These are phyloP conservation scores for Sporopachydermia cereana DNA, from an alignment of 1,139 yeast species.

Conservation along the genomic window DNA sequence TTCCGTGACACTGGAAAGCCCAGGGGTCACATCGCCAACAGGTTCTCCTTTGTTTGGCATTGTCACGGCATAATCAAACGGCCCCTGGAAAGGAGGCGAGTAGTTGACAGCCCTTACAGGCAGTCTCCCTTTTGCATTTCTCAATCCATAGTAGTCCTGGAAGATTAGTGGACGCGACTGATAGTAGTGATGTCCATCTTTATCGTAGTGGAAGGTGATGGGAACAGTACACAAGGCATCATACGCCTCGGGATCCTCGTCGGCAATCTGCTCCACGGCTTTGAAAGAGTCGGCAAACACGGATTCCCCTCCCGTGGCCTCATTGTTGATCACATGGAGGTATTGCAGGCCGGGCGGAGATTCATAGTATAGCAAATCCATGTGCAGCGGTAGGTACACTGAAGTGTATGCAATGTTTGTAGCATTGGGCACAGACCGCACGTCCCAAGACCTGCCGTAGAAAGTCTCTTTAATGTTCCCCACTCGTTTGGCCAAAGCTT, in stretches of 20 bases:
- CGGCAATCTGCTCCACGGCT: conserved; percentile 46
- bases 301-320: conserved; percentile 59
- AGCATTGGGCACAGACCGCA: conserved; percentile 47
- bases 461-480: conserved; percentile 68
- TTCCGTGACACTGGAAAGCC: conserved; percentile 10
- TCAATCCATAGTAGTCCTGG: conserved; percentile 32
- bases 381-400: conserved; percentile 60
- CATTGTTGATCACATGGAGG: conserved; percentile 54
- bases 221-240: conserved; percentile 53
- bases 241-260: conserved; percentile 51
- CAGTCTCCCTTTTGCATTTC: conserved; percentile 23
- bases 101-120: conserved; percentile 52
- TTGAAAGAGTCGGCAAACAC: conserved; percentile 65
- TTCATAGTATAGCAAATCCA: conserved; percentile 71
- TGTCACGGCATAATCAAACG: conserved; percentile 45
- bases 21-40: conserved; percentile 7
- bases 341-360: conserved; percentile 78
- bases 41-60: conserved; percentile 19
- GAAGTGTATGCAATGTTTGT: conserved; percentile 66
- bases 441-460: conserved; percentile 67
- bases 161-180: conserved; percentile 56
- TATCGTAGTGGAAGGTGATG: conserved; percentile 58
- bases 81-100: conserved; percentile 83
- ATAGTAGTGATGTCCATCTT: conserved; percentile 52
- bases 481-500: conserved; percentile 42